Percentiles rank a stretch among this genome's conserved stretches.
phyloP scores from a whole-genome alignment of 805 yeast species.

The Blastobotrys muscicola region DNA sequence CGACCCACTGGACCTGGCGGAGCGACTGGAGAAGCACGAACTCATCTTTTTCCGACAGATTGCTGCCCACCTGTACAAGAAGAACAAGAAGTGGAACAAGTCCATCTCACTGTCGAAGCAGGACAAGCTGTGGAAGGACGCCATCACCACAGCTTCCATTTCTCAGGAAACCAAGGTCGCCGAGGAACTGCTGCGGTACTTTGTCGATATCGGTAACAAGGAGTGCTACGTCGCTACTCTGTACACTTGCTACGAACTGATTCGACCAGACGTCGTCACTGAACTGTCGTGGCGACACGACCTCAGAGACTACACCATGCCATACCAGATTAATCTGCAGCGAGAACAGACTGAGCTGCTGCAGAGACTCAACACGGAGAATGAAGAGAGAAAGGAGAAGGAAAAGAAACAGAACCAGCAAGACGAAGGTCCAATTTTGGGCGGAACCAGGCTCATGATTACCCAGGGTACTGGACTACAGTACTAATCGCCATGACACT shows the following conservation, averaged over 20 bases:
- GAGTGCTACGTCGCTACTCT: slow-evolving; percentile 89
- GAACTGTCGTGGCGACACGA: slow-evolving; percentile 89
- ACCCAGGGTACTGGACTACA: slow-evolving; percentile 51
- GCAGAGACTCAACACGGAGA: slow-evolving; percentile 56
- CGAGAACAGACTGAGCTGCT: slow-evolving; percentile 68
- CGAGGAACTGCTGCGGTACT: slow-evolving; percentile 79
- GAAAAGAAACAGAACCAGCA: slow-evolving; percentile 38
- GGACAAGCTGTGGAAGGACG: slow-evolving; percentile 91
- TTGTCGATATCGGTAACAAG: slow-evolving; percentile 93
- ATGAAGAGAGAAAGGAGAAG: slow-evolving; percentile 58
- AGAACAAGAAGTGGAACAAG: slow-evolving; percentile 88
- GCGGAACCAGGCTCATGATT: slow-evolving; percentile 60
- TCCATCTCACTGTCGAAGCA: slow-evolving; percentile 80
- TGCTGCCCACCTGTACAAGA: slow-evolving; percentile 88
- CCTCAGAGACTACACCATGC: slow-evolving; percentile 78
- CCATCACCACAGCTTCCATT: slow-evolving; percentile 81
- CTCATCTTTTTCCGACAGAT: slow-evolving; percentile 90
- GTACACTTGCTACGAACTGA: slow-evolving; percentile 72
- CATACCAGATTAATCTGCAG: slow-evolving; percentile 77
- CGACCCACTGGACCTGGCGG: slow-evolving; percentile 87
- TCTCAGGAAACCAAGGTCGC: slow-evolving; percentile 75
- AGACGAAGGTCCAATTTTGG: slow-evolving; percentile 38
- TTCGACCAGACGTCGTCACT: slow-evolving; percentile 72
- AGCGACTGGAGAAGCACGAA: slow-evolving; percentile 84
- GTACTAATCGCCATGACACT: too few relatives aligned